phyloP scores from a whole-genome alignment of 371 early-diverging fungal species.

The Catenaria anguillulae region DNA sequence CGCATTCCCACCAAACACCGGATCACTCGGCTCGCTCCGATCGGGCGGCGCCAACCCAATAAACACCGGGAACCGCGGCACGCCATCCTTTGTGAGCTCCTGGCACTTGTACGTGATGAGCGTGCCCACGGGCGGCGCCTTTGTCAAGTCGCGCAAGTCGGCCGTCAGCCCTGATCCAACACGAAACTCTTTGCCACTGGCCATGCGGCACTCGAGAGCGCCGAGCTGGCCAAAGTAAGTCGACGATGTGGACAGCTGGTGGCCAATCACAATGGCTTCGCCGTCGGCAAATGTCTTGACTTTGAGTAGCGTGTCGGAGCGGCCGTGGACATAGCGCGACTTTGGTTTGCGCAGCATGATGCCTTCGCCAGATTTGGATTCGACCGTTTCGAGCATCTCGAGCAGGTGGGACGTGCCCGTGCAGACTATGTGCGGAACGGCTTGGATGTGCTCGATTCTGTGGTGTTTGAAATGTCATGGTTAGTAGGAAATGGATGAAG shows the following conservation, averaged over 20 bases:
- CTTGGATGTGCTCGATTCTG: conserved; percentile 12
- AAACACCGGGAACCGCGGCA: conserved; percentile 35
- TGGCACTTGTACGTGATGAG: conserved; percentile 41
- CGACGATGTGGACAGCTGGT: conserved; percentile 25
- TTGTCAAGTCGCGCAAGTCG: conserved; percentile 18
- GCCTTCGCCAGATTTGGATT: conserved; percentile 37
- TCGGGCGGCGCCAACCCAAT: conserved; percentile 17
- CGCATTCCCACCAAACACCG: too few relatives aligned
- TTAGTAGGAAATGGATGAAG: conserved; percentile 11
- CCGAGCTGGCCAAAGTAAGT: conserved; percentile 29
- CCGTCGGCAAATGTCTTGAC: conserved; percentile 44
- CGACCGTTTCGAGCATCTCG: conserved; percentile 24
- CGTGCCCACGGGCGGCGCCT: conserved; percentile 34
- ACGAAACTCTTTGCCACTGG: conserved; percentile 30
- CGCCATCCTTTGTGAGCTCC: conserved; percentile 28
- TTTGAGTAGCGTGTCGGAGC: conserved; percentile 37
- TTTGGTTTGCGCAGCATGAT: conserved; percentile 34
- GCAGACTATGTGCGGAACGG: conserved; percentile 25
- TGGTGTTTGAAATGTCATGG: conserved; percentile 5
- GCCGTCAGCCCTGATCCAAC: conserved; percentile 41
- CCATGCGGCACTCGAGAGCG: conserved; percentile 30
- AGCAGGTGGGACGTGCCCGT: conserved; percentile 20
- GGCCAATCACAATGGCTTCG: conserved; percentile 32
- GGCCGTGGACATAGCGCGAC: conserved; percentile 21
- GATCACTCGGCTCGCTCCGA: not conserved